Conservation (phyloP, 345 rosid species). For the Anastatica hierochuntica region DNA sequence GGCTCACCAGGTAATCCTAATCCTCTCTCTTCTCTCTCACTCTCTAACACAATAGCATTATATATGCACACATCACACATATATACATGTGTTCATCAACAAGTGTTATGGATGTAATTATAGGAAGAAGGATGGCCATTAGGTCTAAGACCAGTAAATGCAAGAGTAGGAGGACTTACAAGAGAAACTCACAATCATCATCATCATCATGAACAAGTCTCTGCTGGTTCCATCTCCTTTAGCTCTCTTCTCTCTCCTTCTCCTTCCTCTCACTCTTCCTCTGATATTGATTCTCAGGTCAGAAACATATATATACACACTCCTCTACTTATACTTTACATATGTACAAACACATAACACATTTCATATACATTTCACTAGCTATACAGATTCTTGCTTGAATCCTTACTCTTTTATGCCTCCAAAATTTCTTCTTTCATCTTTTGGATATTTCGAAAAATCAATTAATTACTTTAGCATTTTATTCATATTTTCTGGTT, state of each 20-base stretch:
- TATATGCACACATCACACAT: neutral
- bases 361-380: neutral
- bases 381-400: neutral
- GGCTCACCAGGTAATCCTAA: conserved; percentile 20
- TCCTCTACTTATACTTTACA: neutral
- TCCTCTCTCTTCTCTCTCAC: neutral
- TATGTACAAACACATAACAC: neutral
- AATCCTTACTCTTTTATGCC: neutral
- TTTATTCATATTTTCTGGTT: neutral
- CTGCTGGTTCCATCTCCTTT: conserved; percentile 60
- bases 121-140: conserved; percentile 91
- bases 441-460: neutral
- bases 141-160: conserved; percentile 62
- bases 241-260: conserved; percentile 53
- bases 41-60: neutral
- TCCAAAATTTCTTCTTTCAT: neutral
- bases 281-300: conserved; percentile 79
- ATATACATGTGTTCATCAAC: neutral
- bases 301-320: neutral
- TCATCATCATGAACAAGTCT: conserved; percentile 12
- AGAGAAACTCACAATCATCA: conserved; percentile 28
- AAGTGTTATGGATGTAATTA: conserved; percentile 1
- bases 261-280: conserved; percentile 44
- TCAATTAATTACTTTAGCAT: too few relatives aligned
- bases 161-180: conserved; percentile 51